Base-by-base conservation (phyloP, 2,329 filamentous ascomycete species). In the Verticillium dahliae region DNA sequence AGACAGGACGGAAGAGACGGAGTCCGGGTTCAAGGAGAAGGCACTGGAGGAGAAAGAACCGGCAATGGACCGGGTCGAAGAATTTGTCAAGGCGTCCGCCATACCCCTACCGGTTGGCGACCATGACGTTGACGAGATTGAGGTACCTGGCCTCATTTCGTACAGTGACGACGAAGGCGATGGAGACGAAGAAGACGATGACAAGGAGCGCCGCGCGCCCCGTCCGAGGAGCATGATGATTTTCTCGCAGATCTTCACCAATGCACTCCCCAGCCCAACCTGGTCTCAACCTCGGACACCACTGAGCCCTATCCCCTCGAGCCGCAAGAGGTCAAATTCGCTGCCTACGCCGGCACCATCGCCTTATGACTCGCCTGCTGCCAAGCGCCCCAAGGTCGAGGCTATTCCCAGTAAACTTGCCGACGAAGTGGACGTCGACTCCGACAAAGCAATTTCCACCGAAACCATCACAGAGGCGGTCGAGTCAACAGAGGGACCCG, bases 91-190 rank as follows among this genome's bases (percentile, higher is more conserved):
- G 60, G 81, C 88, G 9, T 81, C 85, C 6, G 79, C 80, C 50
- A 83, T 93, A 64, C 86, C 90, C n/a, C 76, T 95, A 10, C 90
- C 90, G 0, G 77, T 88, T 50, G 80, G 80, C 31, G 80, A 85
- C 39, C 82, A 86, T 57, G 91, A 96, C 69, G 76, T 94, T 7
- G 83, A 88, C 56, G 91, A 96, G 71, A 95, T 96, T 52, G 90
- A 95, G 69, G 83, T 92, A 55, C 90, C 90, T 3, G 90, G 89
- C 0, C 79, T 92, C 5, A 85, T 82, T 1, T 73, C 73, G 13
- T 82, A 86, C 65, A 85, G 80, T 61, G 87, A 91, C 61, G 87
- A 88, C 14, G 88, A 89, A 59, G 78, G 78, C 6, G 77, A 78
- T 13, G 78, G 77, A 9, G 73, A 78, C 2, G 71, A 74, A 4